phyloP scores from a whole-genome alignment of 352 stramenopile genomes.

The Globisporangium emineosum region DNA sequence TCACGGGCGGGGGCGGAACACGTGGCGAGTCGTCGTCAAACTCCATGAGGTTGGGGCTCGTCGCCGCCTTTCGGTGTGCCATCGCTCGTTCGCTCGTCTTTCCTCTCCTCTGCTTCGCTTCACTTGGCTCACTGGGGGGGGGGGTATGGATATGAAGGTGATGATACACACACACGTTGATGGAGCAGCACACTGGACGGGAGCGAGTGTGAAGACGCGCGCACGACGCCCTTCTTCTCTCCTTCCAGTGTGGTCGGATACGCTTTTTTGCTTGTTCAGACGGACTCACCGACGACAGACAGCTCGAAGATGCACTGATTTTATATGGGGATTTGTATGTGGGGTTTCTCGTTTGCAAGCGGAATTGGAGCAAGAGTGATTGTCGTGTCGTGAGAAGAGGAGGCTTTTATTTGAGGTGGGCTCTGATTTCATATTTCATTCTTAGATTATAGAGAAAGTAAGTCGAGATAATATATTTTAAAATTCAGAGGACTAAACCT shows the following conservation, averaged over 20 bases:
- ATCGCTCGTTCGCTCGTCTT: conserved; percentile 1
- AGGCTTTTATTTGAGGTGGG: not conserved
- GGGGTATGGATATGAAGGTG: not conserved
- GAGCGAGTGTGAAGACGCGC: no score
- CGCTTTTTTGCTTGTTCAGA: not conserved
- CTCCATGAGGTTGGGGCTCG: conserved; percentile 42
- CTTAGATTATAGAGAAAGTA: not conserved
- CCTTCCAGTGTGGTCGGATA: not conserved
- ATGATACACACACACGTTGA: not conserved
- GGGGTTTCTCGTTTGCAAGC: not conserved
- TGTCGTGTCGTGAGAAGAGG: not conserved
- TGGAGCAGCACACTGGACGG: no score
- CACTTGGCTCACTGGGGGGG: not conserved
- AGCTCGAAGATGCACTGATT: not conserved
- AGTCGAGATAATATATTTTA: not conserved
- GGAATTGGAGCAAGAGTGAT: not conserved
- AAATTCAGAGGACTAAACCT: not conserved
- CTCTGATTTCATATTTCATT: not conserved
- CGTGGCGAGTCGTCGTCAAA: conserved; percentile 38
- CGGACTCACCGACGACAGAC: not conserved
- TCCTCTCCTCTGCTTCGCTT: not conserved
- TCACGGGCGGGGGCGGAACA: not conserved
- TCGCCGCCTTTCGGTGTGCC: conserved; percentile 17
- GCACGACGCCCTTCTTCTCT: not conserved
- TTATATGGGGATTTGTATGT: not conserved